phyloP scores from a whole-genome alignment of 2,329 filamentous ascomycete genomes.

The Harringtonia lauricola region DNA sequence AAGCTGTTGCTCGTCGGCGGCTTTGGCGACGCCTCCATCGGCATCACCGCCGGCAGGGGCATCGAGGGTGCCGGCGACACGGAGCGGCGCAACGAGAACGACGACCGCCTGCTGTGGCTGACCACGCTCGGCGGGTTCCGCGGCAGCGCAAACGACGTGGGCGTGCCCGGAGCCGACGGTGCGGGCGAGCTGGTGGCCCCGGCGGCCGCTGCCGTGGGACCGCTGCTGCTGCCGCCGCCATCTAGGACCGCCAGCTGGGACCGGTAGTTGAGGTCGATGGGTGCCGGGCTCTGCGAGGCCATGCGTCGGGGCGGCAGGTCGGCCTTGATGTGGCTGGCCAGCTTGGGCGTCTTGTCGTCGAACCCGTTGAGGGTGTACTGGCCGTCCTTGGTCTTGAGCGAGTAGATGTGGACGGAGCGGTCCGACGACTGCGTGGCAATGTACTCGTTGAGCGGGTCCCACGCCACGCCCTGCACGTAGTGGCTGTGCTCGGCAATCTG shows the following conservation, averaged over 20 bases:
- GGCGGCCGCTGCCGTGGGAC: slow-evolving; percentile 29
- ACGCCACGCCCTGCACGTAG: slow-evolving; percentile 95
- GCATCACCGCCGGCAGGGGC: slow-evolving; percentile 90
- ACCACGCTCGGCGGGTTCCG: slow-evolving; percentile 92
- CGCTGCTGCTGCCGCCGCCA: slow-evolving; percentile 31
- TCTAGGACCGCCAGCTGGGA: slow-evolving; percentile 50
- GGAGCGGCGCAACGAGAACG: slow-evolving; percentile 79
- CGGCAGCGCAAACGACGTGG: slow-evolving; percentile 75
- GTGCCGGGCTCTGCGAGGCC: slow-evolving; percentile 84
- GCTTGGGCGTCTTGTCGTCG: slow-evolving; percentile 60
- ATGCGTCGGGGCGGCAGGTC: slow-evolving; percentile 87
- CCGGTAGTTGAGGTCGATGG: slow-evolving; percentile 65
- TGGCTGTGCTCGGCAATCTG: slow-evolving; percentile 97
- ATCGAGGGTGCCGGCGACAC: slow-evolving; percentile 89
- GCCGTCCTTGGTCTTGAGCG: slow-evolving; percentile 89
- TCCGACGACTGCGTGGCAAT: slow-evolving; percentile 97
- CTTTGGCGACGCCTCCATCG: slow-evolving; percentile 80
- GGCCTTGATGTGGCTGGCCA: slow-evolving; percentile 69
- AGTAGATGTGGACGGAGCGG: slow-evolving; percentile 95
- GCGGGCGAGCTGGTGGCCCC: slow-evolving; percentile 62
- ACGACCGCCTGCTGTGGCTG: slow-evolving; percentile 87
- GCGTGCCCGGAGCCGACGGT: slow-evolving; percentile 87
- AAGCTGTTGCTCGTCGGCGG: slow-evolving; percentile 43
- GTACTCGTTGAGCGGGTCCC: slow-evolving; percentile 97
- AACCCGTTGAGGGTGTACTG: slow-evolving; percentile 66